Evolutionary conservation across 176 grass and related monocot species (phyloP).

Genomic region (Luzula sylvatica): DNA sequence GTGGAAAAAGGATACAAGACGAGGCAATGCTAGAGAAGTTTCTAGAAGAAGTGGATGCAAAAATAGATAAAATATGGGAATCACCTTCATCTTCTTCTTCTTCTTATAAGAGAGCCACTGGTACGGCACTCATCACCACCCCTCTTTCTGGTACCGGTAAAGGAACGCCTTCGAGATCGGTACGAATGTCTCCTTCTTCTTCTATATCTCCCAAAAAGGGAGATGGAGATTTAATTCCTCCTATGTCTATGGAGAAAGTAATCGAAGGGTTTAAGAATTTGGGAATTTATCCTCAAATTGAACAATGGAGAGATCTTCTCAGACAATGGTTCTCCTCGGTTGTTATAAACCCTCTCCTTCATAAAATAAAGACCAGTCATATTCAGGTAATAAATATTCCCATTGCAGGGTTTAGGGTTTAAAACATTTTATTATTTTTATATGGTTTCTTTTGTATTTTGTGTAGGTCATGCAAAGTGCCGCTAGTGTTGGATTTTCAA

Average conservation of each 20-base stretch:
- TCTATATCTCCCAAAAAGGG: conserved; percentile 71
- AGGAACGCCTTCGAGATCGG: conserved; percentile 67
- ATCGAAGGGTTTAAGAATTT: conserved; percentile 61
- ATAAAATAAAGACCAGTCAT: conserved; percentile 77
- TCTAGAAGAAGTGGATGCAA: conserved; percentile 59
- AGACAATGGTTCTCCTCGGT: conserved; percentile 94
- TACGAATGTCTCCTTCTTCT: conserved; percentile 88
- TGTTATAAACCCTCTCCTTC: conserved; percentile 61
- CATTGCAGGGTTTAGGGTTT: not conserved
- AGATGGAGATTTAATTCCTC: conserved; percentile 77
- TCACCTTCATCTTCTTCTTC: conserved; percentile 28
- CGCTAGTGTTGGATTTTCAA: conserved; percentile 44
- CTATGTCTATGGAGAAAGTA: conserved; percentile 79
- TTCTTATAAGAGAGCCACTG: conserved; percentile 28
- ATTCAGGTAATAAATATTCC: conserved; percentile 43
- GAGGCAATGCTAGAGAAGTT: conserved; percentile 80
- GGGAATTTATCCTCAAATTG: conserved; percentile 79
- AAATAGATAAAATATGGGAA: conserved; percentile 48
- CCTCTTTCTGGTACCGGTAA: conserved; percentile 62
- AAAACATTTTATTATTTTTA: too few species aligned
- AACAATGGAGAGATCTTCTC: conserved; percentile 72
- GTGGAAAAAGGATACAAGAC: conserved; percentile 75
- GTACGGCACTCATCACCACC: conserved; percentile 40
- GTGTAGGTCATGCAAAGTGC: conserved; percentile 84
- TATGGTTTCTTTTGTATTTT: conserved; percentile 3